Evolutionary conservation across 2,329 filamentous ascomycete genomes (phyloP).

Genomic region (Chaetomium olivaceum): DNA sequence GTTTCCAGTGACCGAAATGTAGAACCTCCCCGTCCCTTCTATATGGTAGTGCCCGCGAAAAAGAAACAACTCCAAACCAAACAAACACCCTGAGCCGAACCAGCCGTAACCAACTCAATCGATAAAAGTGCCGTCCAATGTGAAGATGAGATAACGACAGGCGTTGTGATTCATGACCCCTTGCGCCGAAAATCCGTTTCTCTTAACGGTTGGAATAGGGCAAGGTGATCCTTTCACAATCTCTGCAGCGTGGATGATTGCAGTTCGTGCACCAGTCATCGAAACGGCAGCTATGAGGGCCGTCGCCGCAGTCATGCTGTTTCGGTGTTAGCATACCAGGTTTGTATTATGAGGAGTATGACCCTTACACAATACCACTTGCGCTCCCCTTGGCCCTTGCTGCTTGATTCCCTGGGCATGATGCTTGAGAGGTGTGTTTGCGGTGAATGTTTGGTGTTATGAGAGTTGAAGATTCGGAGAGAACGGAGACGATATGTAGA

Average conservation of each 20-base stretch:
- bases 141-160: neutral
- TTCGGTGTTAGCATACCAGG: neutral
- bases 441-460: neutral
- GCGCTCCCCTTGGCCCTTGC: neutral
- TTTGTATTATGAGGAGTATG: neutral
- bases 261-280: conserved; percentile 16
- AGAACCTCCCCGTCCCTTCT: neutral
- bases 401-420: conserved; percentile 3
- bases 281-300: conserved; percentile 1
- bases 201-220: conserved; percentile 3
- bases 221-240: conserved; percentile 7
- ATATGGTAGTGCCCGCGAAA: neutral
- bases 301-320: conserved; percentile 19
- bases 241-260: conserved; percentile 6
- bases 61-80: conserved; percentile 1
- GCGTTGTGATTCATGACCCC: neutral
- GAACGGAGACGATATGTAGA: neutral
- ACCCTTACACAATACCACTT: conserved; percentile 25
- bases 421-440: neutral
- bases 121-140: neutral
- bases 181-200: neutral
- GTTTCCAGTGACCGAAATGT: neutral
- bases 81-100: neutral
- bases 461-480: neutral
- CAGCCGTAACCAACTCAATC: neutral